A percentile compares a stretch with the other conserved stretches of the same genome.
phyloP scores from a whole-genome alignment of 208 protist species.

The Angomonas ambiguus region DNA sequence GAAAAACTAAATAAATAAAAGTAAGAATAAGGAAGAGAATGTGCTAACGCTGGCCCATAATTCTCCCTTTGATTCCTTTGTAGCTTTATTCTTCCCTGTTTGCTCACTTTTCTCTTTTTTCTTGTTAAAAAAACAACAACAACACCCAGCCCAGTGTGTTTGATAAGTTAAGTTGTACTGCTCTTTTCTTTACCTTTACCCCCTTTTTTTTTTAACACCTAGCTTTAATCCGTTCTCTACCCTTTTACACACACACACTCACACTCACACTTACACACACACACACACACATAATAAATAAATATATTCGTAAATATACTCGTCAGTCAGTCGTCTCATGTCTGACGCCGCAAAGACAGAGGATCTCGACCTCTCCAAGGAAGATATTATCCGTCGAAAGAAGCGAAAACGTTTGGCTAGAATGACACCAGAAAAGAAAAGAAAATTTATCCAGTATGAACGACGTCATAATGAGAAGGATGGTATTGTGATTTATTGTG shows the following conservation, averaged over 20 bases:
- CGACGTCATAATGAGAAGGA: conserved; percentile 83
- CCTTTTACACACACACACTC: neutral
- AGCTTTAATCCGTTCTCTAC: too few species aligned
- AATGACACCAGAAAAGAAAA: conserved; percentile 63
- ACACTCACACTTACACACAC: too few species aligned
- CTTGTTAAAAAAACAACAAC: too few species aligned
- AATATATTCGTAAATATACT: neutral
- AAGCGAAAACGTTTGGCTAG: conserved; percentile 24
- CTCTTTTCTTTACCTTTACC: neutral
- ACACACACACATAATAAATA: too few species aligned
- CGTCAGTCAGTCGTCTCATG: neutral
- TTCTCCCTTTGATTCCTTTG: too few species aligned
- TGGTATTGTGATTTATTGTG: conserved; percentile 72
- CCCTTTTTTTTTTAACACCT: neutral
- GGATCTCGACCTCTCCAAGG: conserved; percentile 15
- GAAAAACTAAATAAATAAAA: too few species aligned
- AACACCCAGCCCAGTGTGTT: too few species aligned
- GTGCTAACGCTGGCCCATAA: too few species aligned
- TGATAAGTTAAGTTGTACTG: too few species aligned
- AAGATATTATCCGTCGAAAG: conserved; percentile 35
- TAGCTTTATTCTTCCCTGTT: neutral
- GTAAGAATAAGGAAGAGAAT: neutral
- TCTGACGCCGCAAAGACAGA: neutral
- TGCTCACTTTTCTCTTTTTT: too few species aligned
- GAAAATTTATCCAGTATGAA: conserved; percentile 45